These are phyloP conservation scores for Boletus patriciae DNA, from an alignment of 768 basidiomycete species.

Conservation along the genomic window DNA sequence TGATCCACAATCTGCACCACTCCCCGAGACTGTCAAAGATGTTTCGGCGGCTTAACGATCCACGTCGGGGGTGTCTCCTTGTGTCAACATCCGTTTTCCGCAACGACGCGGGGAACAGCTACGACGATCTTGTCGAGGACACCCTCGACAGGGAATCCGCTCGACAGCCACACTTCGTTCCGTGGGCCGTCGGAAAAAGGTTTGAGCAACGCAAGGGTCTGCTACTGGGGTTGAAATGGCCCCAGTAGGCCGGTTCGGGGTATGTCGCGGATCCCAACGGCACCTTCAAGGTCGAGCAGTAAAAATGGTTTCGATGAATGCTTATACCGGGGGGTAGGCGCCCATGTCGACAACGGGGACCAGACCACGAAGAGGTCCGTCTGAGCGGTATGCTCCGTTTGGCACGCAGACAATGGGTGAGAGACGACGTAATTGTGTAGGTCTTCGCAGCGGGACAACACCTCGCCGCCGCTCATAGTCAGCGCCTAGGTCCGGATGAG, in stretches of 20 bases:
- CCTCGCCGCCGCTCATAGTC: constrained; percentile 76
- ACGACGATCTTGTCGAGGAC: constrained; percentile 59
- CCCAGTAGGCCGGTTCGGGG: constrained; percentile 43
- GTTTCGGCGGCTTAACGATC: no score
- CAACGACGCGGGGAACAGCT: constrained; percentile 66
- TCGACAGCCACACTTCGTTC: constrained; percentile 83
- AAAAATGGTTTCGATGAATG: constrained; percentile 65
- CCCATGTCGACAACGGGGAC: constrained; percentile 44
- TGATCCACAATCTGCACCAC: no score
- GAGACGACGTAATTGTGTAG: constrained; percentile 84
- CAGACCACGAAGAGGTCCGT: constrained; percentile 34
- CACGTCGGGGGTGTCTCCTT: constrained; percentile 45
- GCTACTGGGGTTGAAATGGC: constrained; percentile 45
- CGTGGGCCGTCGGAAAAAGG: constrained; percentile 58
- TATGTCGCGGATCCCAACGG: constrained; percentile 66
- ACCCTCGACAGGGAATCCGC: constrained; percentile 66
- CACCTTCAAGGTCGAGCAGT: constrained; percentile 77
- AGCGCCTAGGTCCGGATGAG: constrained; percentile 46
- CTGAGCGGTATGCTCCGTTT: constrained; percentile 60
- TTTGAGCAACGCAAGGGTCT: constrained; percentile 51
- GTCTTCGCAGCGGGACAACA: constrained; percentile 71
- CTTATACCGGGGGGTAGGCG: constrained; percentile 67
- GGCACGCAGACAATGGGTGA: constrained; percentile 70
- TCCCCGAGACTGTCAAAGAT: no score
- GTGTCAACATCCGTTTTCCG: constrained; percentile 73